Evolutionary conservation across 805 yeast genomes (phyloP), one percentile per base, ranked within the genome.

Genomic region (Candida vartiovaarae): DNA sequence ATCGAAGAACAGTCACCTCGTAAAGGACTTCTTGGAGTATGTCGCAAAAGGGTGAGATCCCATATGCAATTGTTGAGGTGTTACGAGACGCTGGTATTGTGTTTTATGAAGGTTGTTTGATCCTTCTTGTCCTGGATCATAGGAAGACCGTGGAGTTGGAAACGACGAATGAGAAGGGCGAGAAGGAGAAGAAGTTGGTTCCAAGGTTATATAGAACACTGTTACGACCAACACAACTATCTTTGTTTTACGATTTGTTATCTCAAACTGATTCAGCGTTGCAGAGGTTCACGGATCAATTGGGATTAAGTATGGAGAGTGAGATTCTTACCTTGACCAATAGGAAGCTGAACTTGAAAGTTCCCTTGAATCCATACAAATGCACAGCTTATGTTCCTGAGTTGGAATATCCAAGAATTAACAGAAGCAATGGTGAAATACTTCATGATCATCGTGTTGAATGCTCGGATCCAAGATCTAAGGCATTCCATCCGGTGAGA

Each of bases 31-130:
- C 55, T 66, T 91, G 47, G 80, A 82, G 50, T 84, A 80, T 56
- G 84, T 91, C 8, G 82, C 89, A 11, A 70, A 76, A 43, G 95
- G 95, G 91, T 41, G 82, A 81, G 54, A 86, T 91, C 10, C 96
- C 97, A 1, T 84, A 87, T 34, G 87, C 95, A 10, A 79, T 91
- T 59, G 80, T 89, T 53, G 98, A 93, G 64, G 84, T 91, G 8
- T 72, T 93, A 37, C 80, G 84, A 56, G 98, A 91, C 61, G 86
- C 91, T 32, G 84, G 90, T 20, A 77, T 90, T 31, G 77, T 78
- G 47, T 76, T 88, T 42, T 91, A 87, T 60, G 97, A 93, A 59
- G 97, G 97, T 0, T 86, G 95, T 61, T 68, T 91, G 34, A 85
- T 91, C 11, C 63, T 91, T 39, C 87, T 87, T 58, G 82, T 91